Evolutionary conservation across 192 early-diverging fungal genomes (phyloP).

Genomic region (Backusella morwellensis): DNA sequence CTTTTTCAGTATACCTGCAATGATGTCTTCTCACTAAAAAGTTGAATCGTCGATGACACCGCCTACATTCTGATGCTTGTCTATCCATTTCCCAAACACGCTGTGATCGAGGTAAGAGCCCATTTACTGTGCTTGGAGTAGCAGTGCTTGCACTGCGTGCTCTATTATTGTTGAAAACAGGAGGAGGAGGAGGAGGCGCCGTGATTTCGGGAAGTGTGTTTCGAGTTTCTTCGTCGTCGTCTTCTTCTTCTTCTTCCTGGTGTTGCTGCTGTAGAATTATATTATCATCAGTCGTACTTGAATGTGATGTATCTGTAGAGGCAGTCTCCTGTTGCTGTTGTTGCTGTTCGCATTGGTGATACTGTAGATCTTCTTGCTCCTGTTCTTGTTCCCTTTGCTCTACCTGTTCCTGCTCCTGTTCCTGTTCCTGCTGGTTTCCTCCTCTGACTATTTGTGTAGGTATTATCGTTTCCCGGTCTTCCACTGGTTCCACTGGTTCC

Average conservation of each 20-base stretch:
- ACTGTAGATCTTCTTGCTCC: not conserved
- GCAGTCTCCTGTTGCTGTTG: not conserved
- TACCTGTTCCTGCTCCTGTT: not conserved
- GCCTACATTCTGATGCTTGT: slow-evolving; percentile 65
- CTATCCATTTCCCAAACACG: slow-evolving; percentile 77
- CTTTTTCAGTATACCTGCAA: slow-evolving; percentile 45
- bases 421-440: not conserved
- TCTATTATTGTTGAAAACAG: not conserved
- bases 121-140: not conserved
- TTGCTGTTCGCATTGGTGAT: not conserved
- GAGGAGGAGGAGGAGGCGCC: not conserved
- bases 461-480: too few species aligned
- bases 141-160: not conserved
- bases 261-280: not conserved
- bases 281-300: not conserved
- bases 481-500: not conserved
- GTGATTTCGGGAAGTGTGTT: not conserved
- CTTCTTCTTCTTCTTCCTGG: not conserved
- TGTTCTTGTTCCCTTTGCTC: not conserved
- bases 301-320: not conserved
- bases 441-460: not conserved
- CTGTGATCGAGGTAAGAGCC: slow-evolving; percentile 6
- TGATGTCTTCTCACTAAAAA: slow-evolving; percentile 85
- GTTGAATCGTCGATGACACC: slow-evolving; percentile 72
- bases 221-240: not conserved